Evolutionary conservation across 2,329 filamentous ascomycete species (phyloP), one percentile per base, ranked within the genome.

Genomic region (Pyrenophora teres): DNA sequence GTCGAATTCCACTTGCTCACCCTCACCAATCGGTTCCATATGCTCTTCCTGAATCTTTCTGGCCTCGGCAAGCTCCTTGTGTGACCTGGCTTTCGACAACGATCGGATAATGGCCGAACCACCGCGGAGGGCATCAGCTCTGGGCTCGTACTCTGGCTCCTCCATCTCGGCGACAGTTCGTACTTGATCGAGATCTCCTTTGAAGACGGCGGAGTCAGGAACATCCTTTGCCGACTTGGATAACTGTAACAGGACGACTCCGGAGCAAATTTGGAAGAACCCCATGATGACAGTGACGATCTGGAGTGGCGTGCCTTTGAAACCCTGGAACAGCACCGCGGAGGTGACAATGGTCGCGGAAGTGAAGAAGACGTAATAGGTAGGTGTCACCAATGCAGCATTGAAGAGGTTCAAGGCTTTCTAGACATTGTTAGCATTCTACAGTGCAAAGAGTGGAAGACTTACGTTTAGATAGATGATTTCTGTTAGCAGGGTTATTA

Each of bases 361-460:
- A 33, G 94, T 99, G 73, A 99, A 99, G 78, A 95, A 93, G 60
- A 99, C 94, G 73, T 99, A 99, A 77, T 99, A 99, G 2, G 94
- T 99, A 0, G 94, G 94, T 0, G 94, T 99, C 53, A 99, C 94
- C 60, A 99, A 83, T 6, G 94, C 93, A 32, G 94, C 94, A 68
- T 99, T 97, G 81, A 93, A 97, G 42, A 99, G 76, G 69, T 99
- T 97, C 50, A 97, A 82, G 5, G 94, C 94, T 97, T 99, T 99
- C 92, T 97, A 76, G 36, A 19, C 32, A 48, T 43, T 19, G 15
- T 51, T 45, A 50, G 23, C 32, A 50, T 37, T 39, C 44, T 38
- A 40, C 37, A 52, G 36, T 33, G 41, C 48, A 36, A 37, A 18
- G 16, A 15, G 18, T 3, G 12, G 15, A 5, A 32, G 37, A 83